These are phyloP conservation scores for Neonectria magnoliae DNA, from an alignment of 2,329 filamentous ascomycete species.

Conservation along the genomic window DNA sequence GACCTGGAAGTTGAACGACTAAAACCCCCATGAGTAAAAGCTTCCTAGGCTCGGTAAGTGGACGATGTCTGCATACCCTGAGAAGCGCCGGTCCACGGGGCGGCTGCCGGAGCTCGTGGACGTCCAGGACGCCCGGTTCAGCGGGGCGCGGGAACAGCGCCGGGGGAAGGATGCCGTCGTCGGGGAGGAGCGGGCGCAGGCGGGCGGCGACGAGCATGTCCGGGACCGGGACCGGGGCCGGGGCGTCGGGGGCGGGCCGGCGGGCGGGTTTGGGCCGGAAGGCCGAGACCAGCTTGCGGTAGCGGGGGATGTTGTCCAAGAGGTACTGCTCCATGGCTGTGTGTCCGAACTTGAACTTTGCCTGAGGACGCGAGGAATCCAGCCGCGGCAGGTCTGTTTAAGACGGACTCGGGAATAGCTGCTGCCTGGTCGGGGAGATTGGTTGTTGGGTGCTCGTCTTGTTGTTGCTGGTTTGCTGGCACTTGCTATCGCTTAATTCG, in stretches of 20 bases:
- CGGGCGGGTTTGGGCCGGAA: conserved; percentile 39
- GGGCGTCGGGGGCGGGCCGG: conserved; percentile 11
- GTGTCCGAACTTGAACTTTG: not conserved
- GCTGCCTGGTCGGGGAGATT: not conserved
- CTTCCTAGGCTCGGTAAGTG: not conserved
- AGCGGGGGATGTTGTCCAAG: conserved; percentile 45
- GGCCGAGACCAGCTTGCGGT: conserved; percentile 40
- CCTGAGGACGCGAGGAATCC: not conserved
- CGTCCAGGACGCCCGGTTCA: conserved; percentile 43
- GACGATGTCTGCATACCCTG: conserved; percentile 35
- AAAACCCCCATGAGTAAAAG: not conserved
- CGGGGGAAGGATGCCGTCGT: conserved; percentile 47
- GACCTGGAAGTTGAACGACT: conserved; percentile 49
- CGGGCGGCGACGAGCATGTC: conserved; percentile 51
- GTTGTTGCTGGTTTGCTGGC: not conserved
- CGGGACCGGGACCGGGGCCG: conserved; percentile 17
- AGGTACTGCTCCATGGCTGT: conserved; percentile 47
- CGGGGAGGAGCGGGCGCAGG: conserved; percentile 49
- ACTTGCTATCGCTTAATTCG: not conserved
- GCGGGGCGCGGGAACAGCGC: conserved; percentile 40
- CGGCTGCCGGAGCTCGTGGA: conserved; percentile 50
- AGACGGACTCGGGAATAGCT: not conserved
- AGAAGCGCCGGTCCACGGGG: conserved; percentile 46
- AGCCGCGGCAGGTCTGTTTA: not conserved
- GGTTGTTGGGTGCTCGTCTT: not conserved